Conservation (phyloP, 192 early-diverging fungal species). For the Coemansia sp. region DNA sequence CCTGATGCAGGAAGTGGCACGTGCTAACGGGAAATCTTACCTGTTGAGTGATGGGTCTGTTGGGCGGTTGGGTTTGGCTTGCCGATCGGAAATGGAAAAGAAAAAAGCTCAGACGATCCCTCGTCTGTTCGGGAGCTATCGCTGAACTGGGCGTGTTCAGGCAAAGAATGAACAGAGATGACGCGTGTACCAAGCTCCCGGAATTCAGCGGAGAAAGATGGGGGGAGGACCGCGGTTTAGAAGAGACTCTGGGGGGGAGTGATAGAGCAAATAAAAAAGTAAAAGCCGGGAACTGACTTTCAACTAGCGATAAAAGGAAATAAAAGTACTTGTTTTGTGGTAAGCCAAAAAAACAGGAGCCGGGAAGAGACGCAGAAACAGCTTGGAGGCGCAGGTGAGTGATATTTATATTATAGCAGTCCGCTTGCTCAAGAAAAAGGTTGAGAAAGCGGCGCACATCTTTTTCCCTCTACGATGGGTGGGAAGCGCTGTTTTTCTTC, state of each 20-base stretch:
- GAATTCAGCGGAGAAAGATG: background rate
- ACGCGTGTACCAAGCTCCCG: background rate
- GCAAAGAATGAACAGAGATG: background rate
- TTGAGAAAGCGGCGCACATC: background rate
- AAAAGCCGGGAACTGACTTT: too few species aligned
- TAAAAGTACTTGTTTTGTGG: conserved; percentile 2
- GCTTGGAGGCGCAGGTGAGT: background rate
- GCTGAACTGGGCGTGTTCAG: background rate
- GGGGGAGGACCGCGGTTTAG: background rate
- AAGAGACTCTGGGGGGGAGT: background rate
- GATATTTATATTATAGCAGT: background rate
- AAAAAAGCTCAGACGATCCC: background rate
- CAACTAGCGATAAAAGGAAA: too few species aligned
- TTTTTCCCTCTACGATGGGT: background rate
- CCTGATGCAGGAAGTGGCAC: background rate
- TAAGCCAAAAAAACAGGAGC: conserved; percentile 5
- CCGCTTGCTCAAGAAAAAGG: background rate
- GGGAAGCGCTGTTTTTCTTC: background rate
- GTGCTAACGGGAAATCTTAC: background rate
- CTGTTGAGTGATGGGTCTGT: background rate
- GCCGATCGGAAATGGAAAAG: background rate
- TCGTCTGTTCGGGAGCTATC: background rate
- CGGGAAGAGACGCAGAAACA: background rate
- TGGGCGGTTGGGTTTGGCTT: background rate
- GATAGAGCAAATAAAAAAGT: background rate